phyloP scores from a whole-genome alignment of 2,329 filamentous ascomycete species.

The Arthrobotrys pseudoclavata region DNA sequence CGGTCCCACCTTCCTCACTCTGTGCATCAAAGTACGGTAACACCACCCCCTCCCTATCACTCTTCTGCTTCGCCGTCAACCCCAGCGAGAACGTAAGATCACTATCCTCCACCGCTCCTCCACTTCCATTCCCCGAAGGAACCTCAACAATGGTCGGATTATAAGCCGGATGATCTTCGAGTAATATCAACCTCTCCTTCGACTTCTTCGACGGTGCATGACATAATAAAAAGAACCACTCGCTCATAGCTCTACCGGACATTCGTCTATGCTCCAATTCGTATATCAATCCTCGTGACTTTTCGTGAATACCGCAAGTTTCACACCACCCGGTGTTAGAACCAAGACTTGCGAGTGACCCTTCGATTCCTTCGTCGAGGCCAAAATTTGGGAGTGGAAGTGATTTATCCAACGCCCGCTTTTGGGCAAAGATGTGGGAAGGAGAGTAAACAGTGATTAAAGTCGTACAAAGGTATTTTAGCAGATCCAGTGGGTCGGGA shows the following conservation, averaged over 20 bases:
- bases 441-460: conserved; percentile 81
- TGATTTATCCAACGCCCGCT: conserved; percentile 81
- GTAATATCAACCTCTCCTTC: conserved; percentile 72
- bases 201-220: conserved; percentile 53
- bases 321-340: conserved; percentile 66
- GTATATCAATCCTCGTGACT: conserved; percentile 77
- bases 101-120: conserved; percentile 68
- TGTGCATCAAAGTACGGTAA: conserved; percentile 98
- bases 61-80: conserved; percentile 89
- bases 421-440: conserved; percentile 79
- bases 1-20: conserved; percentile 83
- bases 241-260: conserved; percentile 81
- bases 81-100: conserved; percentile 83
- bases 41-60: conserved; percentile 88
- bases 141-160: conserved; percentile 68
- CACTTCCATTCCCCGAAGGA: conserved; percentile 63
- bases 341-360: conserved; percentile 78
- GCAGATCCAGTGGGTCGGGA: conserved; percentile 78
- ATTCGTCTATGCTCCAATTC: conserved; percentile 80
- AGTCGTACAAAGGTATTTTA: conserved; percentile 89
- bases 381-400: conserved; percentile 83
- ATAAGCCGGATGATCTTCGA: conserved; percentile 83
- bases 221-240: conserved; percentile 74
- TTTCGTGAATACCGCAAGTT: conserved; percentile 66
- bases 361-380: conserved; percentile 81